Evolutionary conservation across 139 green algal species (phyloP).

Genomic region (Haematococcus sp.): DNA sequence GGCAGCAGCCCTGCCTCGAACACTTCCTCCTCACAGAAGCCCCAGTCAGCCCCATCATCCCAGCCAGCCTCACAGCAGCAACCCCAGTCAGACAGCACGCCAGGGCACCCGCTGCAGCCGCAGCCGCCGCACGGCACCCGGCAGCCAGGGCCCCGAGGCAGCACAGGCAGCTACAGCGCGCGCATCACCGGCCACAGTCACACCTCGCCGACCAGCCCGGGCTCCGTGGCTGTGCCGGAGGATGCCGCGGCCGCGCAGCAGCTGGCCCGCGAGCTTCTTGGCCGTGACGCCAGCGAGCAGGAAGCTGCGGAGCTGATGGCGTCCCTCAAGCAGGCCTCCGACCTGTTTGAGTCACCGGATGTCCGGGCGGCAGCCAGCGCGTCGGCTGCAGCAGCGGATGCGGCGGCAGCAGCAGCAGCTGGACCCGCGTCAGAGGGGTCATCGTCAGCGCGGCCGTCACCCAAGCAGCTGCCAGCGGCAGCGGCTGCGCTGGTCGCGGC

Average conservation of each 20-base stretch:
- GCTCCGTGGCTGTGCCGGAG: not conserved
- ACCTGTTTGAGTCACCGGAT: slow-evolving; percentile 1
- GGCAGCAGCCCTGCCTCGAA: not conserved
- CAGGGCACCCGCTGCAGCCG: not conserved
- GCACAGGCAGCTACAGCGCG: not conserved
- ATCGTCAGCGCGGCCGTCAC: not conserved
- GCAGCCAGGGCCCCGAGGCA: not conserved
- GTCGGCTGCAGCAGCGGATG: not conserved
- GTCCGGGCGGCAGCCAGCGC: not conserved
- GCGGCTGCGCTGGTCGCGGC: not conserved
- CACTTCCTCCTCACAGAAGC: too few relatives aligned
- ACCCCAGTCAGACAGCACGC: too few relatives aligned
- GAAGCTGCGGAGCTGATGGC: slow-evolving; percentile 4
- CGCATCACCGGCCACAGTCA: too few relatives aligned
- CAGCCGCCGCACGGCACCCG: not conserved
- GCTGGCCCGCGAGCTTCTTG: slow-evolving; percentile 2
- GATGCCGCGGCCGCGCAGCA: not conserved
- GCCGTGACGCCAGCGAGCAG: not conserved
- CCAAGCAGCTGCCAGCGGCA: not conserved
- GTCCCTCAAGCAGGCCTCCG: not conserved
- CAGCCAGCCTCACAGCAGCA: too few relatives aligned
- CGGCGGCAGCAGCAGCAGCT: not conserved
- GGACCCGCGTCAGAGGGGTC: not conserved
- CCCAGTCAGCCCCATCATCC: too few relatives aligned
- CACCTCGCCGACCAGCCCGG: too few relatives aligned